phyloP scores from a whole-genome alignment of 139 green algal species.

The Chloropicon primus region DNA sequence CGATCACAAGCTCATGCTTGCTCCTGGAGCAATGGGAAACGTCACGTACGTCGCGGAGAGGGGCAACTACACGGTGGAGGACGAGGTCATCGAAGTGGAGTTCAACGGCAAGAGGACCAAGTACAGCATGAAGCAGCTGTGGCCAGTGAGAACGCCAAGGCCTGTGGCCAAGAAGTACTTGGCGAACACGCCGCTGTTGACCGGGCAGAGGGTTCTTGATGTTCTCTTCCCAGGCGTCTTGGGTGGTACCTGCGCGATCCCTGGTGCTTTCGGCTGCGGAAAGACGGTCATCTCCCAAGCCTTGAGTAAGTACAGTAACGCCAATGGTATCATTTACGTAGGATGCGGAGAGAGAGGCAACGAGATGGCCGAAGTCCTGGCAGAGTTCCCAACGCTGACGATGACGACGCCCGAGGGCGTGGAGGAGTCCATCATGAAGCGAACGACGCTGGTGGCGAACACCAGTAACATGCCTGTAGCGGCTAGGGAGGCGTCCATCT shows the following conservation, averaged over 20 bases:
- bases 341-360: conserved; percentile 95
- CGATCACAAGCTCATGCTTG: conserved; percentile 83
- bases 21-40: conserved; percentile 68
- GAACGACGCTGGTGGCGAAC: conserved; percentile 90
- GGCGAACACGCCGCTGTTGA: conserved; percentile 90
- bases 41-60: conserved; percentile 81
- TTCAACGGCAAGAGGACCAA: conserved; percentile 86
- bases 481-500: conserved; percentile 97
- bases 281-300: conserved; percentile 97
- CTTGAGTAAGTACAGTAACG: conserved; percentile 97
- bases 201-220: conserved; percentile 93
- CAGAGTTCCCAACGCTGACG: conserved; percentile 91
- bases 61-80: conserved; percentile 77
- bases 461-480: conserved; percentile 99
- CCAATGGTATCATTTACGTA: conserved; percentile 98
- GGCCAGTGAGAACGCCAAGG: conserved; percentile 85
- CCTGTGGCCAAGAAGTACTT: conserved; percentile 88
- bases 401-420: conserved; percentile 92
- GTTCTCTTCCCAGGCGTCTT: conserved; percentile 91
- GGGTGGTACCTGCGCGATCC: conserved; percentile 94
- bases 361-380: conserved; percentile 78
- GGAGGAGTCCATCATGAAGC: conserved; percentile 86
- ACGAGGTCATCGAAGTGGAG: conserved; percentile 90
- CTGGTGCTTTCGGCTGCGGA: conserved; percentile 94
- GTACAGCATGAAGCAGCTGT: conserved; percentile 93